Base-by-base conservation (phyloP, 2,329 filamentous ascomycete genomes). In the Claviceps maximensis region DNA sequence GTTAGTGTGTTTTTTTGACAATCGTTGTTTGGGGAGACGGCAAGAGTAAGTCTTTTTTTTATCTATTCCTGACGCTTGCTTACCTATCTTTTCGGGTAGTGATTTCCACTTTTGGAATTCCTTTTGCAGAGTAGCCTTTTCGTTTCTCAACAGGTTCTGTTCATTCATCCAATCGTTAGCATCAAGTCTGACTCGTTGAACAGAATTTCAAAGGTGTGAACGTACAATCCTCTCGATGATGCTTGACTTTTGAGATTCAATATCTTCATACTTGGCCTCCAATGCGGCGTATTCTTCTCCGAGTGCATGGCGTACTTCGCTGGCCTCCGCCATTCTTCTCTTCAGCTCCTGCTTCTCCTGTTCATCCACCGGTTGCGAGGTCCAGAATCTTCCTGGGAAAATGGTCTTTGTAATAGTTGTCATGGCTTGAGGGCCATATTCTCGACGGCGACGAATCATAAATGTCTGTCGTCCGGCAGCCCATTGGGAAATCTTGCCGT, bases 401-500 rank as follows among this genome's bases (percentile, higher is more conserved):
- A 96, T 70, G 52, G 72, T 72, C 38, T 74, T 78, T 15, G 86
- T 82, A 23, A 76, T 74, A 1, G 86, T 89, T 1, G 87, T 88
- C 48, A 79, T 80, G 15, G 85, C 88, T 48, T 76, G 72, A 1
- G 82, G 78, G 2, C 88, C 89, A 66, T 96, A 96, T 65, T 97
- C 91, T 58, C 74, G 77, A 48, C 91, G 83, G 17, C 86, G 80
- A 6, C 74, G 76, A 50, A 93, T 77, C 21, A 74, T 75, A 65
- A 86, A 90, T 9, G 67, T 70, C 49, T 82, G 77, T 17, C 71
- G 76, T 3, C 82, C 83, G 25, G 85, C 77, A n/a, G 87, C 80
- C 78, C 86, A 96, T 23, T 73, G 77, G 44, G 69, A 74, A 50
- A 96, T 76, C 25, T 74, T 74, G 15, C 75, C 71, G 49, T 73